Evolutionary conservation across 352 stramenopile species (phyloP).

Genomic region (Globisporangium radiosum): DNA sequence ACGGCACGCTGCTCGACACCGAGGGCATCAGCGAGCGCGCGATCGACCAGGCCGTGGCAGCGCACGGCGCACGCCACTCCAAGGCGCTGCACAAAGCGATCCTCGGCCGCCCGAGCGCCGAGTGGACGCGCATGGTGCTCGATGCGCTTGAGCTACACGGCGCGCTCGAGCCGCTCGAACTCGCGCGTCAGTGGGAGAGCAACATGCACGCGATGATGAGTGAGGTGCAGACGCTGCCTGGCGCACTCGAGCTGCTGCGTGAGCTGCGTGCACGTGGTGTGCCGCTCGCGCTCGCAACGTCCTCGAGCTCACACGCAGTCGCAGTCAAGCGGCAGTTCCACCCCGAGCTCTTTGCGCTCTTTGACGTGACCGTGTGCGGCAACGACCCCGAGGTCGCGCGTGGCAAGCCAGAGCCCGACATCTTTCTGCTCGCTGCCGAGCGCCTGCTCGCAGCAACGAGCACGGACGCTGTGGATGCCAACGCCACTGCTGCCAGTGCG

Average conservation of each 20-base stretch:
- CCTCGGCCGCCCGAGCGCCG: constrained; percentile 49
- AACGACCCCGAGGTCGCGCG: constrained; percentile 58
- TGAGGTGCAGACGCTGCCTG: constrained; percentile 45
- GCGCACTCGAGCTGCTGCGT: constrained; percentile 38
- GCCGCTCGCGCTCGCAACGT: constrained; percentile 66
- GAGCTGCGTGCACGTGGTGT: constrained; percentile 41
- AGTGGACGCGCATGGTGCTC: constrained; percentile 77
- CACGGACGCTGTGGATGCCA: background rate
- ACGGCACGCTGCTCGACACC: constrained; percentile 78
- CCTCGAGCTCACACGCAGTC: constrained; percentile 58
- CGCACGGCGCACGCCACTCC: constrained; percentile 55
- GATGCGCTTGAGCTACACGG: constrained; percentile 30
- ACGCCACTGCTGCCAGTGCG: background rate
- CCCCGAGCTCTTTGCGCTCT: constrained; percentile 68
- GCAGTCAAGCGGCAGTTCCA: constrained; percentile 59
- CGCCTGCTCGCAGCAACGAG: constrained; percentile 39
- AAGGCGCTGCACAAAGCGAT: constrained; percentile 68
- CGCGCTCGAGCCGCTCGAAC: constrained; percentile 38
- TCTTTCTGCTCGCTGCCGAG: constrained; percentile 63
- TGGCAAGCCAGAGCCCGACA: constrained; percentile 76
- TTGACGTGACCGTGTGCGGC: constrained; percentile 68
- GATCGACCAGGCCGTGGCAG: constrained; percentile 44
- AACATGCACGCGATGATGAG: constrained; percentile 54
- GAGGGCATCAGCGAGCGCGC: constrained; percentile 62
- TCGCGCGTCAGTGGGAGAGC: constrained; percentile 58